Evolutionary conservation across 495 filamentous ascomycete species (phyloP).

Genomic region (Xylaria sp.): DNA sequence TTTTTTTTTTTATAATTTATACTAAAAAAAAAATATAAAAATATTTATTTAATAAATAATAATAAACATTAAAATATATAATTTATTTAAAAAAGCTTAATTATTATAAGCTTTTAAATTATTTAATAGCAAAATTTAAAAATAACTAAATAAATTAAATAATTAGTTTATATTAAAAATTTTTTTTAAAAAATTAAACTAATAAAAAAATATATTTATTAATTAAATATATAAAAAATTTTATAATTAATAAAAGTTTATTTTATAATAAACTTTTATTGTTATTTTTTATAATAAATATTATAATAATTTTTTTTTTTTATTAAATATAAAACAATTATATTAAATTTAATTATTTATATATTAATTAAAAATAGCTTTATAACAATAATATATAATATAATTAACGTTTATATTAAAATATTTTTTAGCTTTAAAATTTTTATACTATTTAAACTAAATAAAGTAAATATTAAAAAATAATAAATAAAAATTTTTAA

Average conservation of each 20-base stretch:
- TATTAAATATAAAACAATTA: too few species aligned
- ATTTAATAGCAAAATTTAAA: constrained; percentile 7
- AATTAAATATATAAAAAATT: neutral
- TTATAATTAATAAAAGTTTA: neutral
- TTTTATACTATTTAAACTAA: neutral
- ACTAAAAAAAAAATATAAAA: constrained; percentile 6
- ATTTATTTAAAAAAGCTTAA: neutral
- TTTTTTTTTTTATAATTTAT: neutral
- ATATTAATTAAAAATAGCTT: neutral
- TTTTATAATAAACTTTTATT: neutral
- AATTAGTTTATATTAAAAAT: neutral
- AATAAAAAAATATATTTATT: neutral
- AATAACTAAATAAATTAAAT: neutral
- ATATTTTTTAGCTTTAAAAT: too few species aligned
- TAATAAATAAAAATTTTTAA: too few species aligned
- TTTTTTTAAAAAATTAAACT: neutral
- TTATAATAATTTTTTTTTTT: neutral
- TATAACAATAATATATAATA: neutral
- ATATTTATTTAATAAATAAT: neutral
- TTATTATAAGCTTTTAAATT: constrained; percentile 1
- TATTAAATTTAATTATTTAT: neutral
- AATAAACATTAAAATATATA: neutral
- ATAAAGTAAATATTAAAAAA: neutral
- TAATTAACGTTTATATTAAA: too few species aligned
- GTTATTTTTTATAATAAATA: too few species aligned